Evolutionary conservation across 2,329 filamentous ascomycete genomes (phyloP).

Genomic region (Rosellinia necatrix): DNA sequence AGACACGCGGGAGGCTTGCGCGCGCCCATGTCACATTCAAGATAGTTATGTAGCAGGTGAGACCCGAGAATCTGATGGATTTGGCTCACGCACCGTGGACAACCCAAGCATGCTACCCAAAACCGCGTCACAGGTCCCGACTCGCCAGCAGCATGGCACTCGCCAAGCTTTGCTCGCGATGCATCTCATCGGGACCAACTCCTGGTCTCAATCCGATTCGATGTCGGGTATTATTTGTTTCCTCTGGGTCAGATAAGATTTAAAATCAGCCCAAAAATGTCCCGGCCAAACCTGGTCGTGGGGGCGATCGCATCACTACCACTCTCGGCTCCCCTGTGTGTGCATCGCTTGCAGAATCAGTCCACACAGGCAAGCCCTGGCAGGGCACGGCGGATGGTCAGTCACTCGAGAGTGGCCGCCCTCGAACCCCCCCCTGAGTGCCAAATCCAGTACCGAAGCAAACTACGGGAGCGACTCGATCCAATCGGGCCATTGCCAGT

Average conservation of each 20-base stretch:
- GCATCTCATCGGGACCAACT: constrained; percentile 17
- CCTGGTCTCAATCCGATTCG: constrained; percentile 17
- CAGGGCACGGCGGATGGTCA: constrained; percentile 14
- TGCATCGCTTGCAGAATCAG: not conserved
- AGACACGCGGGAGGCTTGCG: not conserved
- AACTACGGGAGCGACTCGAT: not conserved
- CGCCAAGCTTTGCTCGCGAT: constrained; percentile 16
- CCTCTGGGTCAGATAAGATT: not conserved
- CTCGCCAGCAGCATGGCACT: constrained; percentile 11
- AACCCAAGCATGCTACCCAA: constrained; percentile 18
- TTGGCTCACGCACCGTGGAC: not conserved
- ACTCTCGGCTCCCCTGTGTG: not conserved
- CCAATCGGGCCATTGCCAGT: constrained; percentile 26
- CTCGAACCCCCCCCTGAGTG: constrained; percentile 4
- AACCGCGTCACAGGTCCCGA: constrained; percentile 19
- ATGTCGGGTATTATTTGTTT: constrained; percentile 5
- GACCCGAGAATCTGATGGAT: not conserved
- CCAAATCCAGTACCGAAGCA: constrained; percentile 18
- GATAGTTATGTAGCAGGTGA: not conserved
- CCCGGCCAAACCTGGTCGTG: constrained; percentile 2
- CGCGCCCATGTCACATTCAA: not conserved
- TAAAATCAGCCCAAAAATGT: not conserved
- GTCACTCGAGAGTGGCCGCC: not conserved
- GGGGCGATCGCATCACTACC: not conserved
- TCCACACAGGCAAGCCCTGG: constrained; percentile 2